Evolutionary conservation across 768 basidiomycete species (phyloP).

Genomic region (Naematelia aurantialba): DNA sequence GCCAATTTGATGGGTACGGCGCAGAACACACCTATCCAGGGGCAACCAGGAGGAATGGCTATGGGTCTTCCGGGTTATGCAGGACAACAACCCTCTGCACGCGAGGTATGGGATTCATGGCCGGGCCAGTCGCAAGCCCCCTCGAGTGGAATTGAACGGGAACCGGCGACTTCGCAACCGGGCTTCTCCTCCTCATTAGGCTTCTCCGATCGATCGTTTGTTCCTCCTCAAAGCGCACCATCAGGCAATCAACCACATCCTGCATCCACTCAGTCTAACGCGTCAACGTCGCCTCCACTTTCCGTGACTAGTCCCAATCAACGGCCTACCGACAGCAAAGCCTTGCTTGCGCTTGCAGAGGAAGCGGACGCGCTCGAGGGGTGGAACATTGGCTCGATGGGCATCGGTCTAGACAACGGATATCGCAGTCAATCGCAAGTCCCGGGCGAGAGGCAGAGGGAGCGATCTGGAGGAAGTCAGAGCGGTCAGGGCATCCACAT

Average conservation of each 20-base stretch:
- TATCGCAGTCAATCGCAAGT: background rate
- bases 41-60: background rate
- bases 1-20: constrained; percentile 19
- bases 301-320: constrained; percentile 28
- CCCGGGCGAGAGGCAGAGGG: background rate
- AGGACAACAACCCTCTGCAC: background rate
- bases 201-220: background rate
- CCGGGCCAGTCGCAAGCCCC: constrained; percentile 3
- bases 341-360: constrained; percentile 46
- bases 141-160: background rate
- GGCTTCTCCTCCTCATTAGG: background rate
- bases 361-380: constrained; percentile 48
- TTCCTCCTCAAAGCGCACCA: background rate
- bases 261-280: constrained; percentile 9
- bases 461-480: constrained; percentile 4
- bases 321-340: constrained; percentile 42
- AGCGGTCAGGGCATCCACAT: constrained; percentile 2
- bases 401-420: constrained; percentile 17
- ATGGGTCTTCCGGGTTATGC: background rate
- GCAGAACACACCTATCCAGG: background rate
- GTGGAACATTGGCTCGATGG: constrained; percentile 33
- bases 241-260: background rate
- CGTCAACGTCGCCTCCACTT: constrained; percentile 28
- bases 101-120: constrained; percentile 41
- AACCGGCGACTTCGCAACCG: background rate